Evolutionary conservation across 441 rosid genomes (phyloP).

Genomic region (Euphorbia corollata): DNA sequence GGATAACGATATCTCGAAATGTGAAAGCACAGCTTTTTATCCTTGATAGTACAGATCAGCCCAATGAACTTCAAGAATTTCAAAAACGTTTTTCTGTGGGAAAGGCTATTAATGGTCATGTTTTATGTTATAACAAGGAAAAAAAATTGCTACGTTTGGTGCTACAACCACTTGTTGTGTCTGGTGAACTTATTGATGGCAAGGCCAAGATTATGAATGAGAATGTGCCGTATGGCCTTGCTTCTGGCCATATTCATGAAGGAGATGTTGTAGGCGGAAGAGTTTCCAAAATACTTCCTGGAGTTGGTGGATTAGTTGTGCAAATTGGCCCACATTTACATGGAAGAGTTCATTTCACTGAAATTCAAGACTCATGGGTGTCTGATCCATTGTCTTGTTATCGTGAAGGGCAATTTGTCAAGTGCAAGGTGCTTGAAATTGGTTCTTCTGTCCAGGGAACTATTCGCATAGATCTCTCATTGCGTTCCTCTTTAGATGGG

Average conservation of each 20-base stretch:
- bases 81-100: constrained; percentile 55
- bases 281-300: constrained; percentile 66
- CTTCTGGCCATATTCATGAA: constrained; percentile 46
- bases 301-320: constrained; percentile 77
- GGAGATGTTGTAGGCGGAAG: constrained; percentile 85
- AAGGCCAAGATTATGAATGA: constrained; percentile 24
- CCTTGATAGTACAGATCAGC: constrained; percentile 72
- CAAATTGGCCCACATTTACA: constrained; percentile 74
- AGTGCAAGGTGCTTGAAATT: constrained; percentile 86
- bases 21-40: constrained; percentile 64
- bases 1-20: constrained; percentile 68
- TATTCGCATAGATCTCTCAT: constrained; percentile 66
- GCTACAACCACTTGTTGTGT: constrained; percentile 38
- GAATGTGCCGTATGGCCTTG: constrained; percentile 31
- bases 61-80: constrained; percentile 69
- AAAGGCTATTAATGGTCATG: constrained; percentile 59
- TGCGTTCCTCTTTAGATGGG: constrained; percentile 62
- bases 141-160: constrained; percentile 68
- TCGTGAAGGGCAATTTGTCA: constrained; percentile 78
- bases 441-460: constrained; percentile 56
- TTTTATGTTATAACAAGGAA: constrained; percentile 56
- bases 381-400: constrained; percentile 65
- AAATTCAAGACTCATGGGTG: constrained; percentile 67
- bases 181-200: constrained; percentile 24
- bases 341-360: constrained; percentile 89